Evolutionary conservation across 352 stramenopile species (phyloP).

Genomic region (Pythium brachiatum): DNA sequence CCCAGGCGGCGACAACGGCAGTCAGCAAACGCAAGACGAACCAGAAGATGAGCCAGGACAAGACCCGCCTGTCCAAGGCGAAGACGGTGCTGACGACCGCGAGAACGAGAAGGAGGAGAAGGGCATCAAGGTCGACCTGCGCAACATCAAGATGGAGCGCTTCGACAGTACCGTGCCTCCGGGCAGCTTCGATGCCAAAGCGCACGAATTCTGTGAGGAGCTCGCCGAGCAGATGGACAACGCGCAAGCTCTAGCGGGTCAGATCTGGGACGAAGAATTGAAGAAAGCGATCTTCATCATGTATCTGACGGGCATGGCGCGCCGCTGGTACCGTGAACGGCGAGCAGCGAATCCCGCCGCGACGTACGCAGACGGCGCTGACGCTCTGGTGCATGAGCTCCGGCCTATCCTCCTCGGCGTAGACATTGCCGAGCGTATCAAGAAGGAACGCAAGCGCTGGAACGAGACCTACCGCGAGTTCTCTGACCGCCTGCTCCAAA

Average conservation of each 20-base stretch:
- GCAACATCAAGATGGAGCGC: conserved; percentile 3
- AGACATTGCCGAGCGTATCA: conserved; percentile 1
- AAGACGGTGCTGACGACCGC: no score
- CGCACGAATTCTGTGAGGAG: neutral
- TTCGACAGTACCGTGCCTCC: neutral
- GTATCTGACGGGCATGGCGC: neutral
- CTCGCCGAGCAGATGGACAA: conserved; percentile 2
- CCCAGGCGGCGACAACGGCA: neutral
- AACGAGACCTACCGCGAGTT: conserved; percentile 13
- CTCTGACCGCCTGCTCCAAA: conserved; percentile 6
- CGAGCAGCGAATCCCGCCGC: neutral
- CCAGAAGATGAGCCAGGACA: neutral
- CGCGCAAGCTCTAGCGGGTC: neutral
- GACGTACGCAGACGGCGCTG: neutral
- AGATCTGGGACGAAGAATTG: conserved; percentile 1
- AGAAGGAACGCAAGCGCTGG: conserved; percentile 6
- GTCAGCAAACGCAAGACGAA: neutral
- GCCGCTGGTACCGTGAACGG: neutral
- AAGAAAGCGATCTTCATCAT: conserved; percentile 7
- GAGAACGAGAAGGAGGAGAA: no score
- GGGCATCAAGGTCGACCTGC: neutral
- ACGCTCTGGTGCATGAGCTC: neutral
- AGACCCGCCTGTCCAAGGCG: neutral
- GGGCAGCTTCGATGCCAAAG: neutral
- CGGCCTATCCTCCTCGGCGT: neutral